phyloP scores from a whole-genome alignment of 148 eudicot species.

The Silene conica region DNA sequence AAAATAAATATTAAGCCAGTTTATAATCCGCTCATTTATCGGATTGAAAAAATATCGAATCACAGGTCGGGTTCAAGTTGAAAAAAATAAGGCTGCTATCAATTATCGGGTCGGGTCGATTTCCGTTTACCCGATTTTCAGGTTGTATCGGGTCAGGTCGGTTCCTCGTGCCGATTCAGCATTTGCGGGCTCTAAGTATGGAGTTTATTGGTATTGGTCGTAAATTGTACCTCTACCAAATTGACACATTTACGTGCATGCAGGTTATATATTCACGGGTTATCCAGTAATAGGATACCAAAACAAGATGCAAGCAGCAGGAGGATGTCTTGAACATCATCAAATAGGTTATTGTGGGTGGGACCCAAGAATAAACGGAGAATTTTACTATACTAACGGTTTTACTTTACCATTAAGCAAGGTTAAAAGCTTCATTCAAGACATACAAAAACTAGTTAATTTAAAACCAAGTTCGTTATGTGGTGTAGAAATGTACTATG shows the following conservation, averaged over 20 bases:
- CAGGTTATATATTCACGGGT: slow-evolving; percentile 9
- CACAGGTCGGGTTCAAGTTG: too few species aligned
- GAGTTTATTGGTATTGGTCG: too few species aligned
- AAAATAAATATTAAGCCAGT: too few species aligned
- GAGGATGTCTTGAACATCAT: not conserved
- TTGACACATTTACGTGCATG: not conserved
- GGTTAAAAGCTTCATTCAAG: slow-evolving; percentile 8
- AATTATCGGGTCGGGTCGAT: too few species aligned
- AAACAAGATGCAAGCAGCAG: slow-evolving; percentile 11
- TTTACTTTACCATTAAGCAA: not conserved
- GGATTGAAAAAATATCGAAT: too few species aligned
- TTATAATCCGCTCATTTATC: too few species aligned
- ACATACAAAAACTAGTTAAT: not conserved
- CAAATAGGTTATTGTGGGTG: slow-evolving; percentile 6
- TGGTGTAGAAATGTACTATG: not conserved
- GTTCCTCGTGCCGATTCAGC: too few species aligned
- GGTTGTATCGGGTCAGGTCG: too few species aligned
- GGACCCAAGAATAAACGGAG: slow-evolving; percentile 11
- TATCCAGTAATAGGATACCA: slow-evolving; percentile 18
- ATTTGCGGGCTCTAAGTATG: too few species aligned
- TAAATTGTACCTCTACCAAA: not conserved
- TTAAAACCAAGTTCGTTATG: not conserved
- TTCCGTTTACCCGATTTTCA: too few species aligned
- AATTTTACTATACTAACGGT: not conserved
- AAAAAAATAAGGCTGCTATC: too few species aligned